These are phyloP conservation scores for Ceratocystis ficicola DNA, from an alignment of 2,329 filamentous ascomycete genomes.

Conservation along the genomic window DNA sequence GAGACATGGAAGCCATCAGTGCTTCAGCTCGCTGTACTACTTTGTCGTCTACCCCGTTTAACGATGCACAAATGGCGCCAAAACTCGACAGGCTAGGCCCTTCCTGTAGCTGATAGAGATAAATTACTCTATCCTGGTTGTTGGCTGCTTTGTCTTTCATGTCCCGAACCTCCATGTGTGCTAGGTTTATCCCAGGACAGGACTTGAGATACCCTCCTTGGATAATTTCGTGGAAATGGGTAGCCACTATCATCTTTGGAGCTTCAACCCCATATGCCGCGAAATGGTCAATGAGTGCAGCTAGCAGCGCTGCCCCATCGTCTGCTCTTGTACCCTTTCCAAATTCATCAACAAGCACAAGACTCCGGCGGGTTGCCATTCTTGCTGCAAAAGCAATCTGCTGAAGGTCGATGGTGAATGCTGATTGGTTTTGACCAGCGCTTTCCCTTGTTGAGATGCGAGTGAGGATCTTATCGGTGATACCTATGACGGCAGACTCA, in stretches of 20 bases:
- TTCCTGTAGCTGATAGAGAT: constrained; percentile 56
- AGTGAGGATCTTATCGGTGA: constrained; percentile 88
- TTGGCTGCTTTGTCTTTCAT: constrained; percentile 42
- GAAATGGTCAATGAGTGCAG: constrained; percentile 47
- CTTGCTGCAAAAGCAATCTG: constrained; percentile 69
- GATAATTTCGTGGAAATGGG: constrained; percentile 61
- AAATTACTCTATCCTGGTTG: constrained; percentile 52
- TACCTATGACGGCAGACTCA: constrained; percentile 58
- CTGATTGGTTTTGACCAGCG: constrained; percentile 46
- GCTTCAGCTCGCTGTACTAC: constrained; percentile 67
- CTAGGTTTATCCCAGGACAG: constrained; percentile 39
- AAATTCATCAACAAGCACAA: constrained; percentile 91
- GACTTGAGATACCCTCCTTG: constrained; percentile 44
- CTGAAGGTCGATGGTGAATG: constrained; percentile 67
- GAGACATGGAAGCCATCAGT: constrained; percentile 54
- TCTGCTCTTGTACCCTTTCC: constrained; percentile 50
- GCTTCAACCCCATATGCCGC: constrained; percentile 34
- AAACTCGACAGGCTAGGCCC: constrained; percentile 72
- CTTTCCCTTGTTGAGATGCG: constrained; percentile 64
- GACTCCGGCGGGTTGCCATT: constrained; percentile 60
- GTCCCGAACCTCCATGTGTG: constrained; percentile 54
- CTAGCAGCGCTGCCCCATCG: constrained; percentile 47
- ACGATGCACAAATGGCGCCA: constrained; percentile 69
- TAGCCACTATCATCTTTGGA: constrained; percentile 49
- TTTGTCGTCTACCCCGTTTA: constrained; percentile 66